Evolutionary conservation across 495 filamentous ascomycete genomes (phyloP).

Genomic region (Penicillium goetzii): DNA sequence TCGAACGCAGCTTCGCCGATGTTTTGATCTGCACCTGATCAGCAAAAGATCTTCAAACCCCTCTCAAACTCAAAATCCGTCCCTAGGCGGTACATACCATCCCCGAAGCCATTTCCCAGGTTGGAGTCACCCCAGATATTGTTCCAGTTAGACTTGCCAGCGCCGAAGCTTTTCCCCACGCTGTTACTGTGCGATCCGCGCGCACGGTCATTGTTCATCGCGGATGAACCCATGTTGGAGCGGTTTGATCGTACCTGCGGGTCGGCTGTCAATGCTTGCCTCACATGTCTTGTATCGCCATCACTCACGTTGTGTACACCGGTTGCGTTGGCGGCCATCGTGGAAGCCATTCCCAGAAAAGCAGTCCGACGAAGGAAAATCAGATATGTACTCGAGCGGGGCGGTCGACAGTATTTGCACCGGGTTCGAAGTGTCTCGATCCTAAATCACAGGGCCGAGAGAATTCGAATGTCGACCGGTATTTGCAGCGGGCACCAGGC

Average conservation of each 20-base stretch:
- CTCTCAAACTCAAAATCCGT: background rate
- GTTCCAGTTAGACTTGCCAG: constrained; percentile 55
- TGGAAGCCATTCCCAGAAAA: constrained; percentile 43
- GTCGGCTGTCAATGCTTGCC: background rate
- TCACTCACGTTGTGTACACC: constrained; percentile 46
- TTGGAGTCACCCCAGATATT: constrained; percentile 65
- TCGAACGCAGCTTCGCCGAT: constrained; percentile 41
- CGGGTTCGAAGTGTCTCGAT: constrained; percentile 17
- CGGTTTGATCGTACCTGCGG: constrained; percentile 44
- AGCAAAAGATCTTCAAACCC: constrained; percentile 13
- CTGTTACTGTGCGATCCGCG: constrained; percentile 40
- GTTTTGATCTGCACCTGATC: constrained; percentile 35
- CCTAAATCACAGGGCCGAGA: constrained; percentile 29
- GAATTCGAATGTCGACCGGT: constrained; percentile 24
- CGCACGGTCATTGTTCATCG: constrained; percentile 44
- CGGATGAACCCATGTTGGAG: constrained; percentile 46
- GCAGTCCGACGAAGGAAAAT: constrained; percentile 19
- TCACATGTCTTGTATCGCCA: background rate
- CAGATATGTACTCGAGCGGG: constrained; percentile 37
- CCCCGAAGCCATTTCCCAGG: constrained; percentile 54
- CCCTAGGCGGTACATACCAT: constrained; percentile 31
- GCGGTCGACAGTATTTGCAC: constrained; percentile 27
- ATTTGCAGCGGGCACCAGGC: constrained; percentile 40
- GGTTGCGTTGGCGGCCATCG: constrained; percentile 45
- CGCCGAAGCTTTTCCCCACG: constrained; percentile 50